Conservation (phyloP, 768 basidiomycete genomes). For the Holtermanniella nyarrowii region DNA sequence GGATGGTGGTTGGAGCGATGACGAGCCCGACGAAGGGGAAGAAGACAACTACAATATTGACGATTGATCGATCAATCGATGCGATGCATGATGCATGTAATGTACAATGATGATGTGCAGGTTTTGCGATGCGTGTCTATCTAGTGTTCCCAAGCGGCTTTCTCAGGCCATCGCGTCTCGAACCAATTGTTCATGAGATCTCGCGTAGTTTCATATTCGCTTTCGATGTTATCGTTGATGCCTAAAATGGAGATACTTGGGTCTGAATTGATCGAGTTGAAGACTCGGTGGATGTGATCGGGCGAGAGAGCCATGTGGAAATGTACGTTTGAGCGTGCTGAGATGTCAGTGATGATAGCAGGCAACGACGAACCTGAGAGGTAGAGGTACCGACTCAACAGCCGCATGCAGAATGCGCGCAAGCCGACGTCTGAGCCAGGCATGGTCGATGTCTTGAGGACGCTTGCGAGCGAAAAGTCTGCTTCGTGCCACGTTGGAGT, state of each 20-base stretch:
- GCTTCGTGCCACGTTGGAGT: constrained; percentile 37
- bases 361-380: constrained; percentile 25
- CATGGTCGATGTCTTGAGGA: constrained; percentile 20
- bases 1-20: neutral
- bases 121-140: neutral
- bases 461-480: constrained; percentile 29
- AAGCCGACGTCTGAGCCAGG: constrained; percentile 23
- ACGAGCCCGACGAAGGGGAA: neutral
- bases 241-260: constrained; percentile 24
- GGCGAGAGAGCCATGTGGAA: constrained; percentile 33
- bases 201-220: constrained; percentile 23
- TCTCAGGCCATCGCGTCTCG: constrained; percentile 23
- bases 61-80: neutral
- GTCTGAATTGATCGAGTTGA: constrained; percentile 22
- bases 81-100: neutral
- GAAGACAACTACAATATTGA: neutral
- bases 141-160: constrained; percentile 22
- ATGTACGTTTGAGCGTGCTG: constrained; percentile 17
- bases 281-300: constrained; percentile 19
- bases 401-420: constrained; percentile 26
- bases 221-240: constrained; percentile 35
- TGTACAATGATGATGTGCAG: neutral
- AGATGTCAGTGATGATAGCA: neutral
- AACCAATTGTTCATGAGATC: constrained; percentile 24
- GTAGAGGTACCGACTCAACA: constrained; percentile 35